Percentiles rank a stretch among this genome's conserved stretches.
Evolutionary conservation across 139 green algal species (phyloP).

Genomic region (Limnomonas spitsbergensis): DNA sequence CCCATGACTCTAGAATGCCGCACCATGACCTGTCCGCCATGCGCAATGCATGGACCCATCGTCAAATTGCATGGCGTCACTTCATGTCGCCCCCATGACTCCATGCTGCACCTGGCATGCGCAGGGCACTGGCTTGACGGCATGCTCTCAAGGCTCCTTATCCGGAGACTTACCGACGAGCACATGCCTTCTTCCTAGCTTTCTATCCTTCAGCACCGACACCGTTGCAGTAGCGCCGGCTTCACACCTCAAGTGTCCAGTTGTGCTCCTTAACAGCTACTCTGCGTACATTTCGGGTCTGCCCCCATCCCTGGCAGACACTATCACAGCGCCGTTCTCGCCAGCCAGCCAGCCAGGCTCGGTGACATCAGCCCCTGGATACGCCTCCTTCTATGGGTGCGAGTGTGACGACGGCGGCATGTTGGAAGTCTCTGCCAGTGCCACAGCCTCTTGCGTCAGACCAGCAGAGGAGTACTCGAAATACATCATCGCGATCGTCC

Average conservation of each 20-base stretch:
- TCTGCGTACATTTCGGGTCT: not conserved
- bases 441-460: not conserved
- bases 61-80: too few relatives aligned
- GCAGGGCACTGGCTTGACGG: not conserved
- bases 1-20: too few relatives aligned
- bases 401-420: not conserved
- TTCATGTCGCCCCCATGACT: too few relatives aligned
- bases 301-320: not conserved
- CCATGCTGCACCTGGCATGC: too few relatives aligned
- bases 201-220: not conserved
- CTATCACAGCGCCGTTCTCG: slow-evolving; percentile 8
- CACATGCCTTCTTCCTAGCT: not conserved
- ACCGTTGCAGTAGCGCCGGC: not conserved
- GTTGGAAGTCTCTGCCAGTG: not conserved
- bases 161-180: not conserved
- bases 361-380: not conserved
- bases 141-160: not conserved
- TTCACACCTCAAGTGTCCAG: not conserved
- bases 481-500: slow-evolving; percentile 22
- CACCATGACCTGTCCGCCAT: too few relatives aligned
- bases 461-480: not conserved
- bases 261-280: slow-evolving; percentile 8
- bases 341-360: not conserved
- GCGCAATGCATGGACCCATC: too few relatives aligned
- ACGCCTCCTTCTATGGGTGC: slow-evolving; percentile 7